Conservation (phyloP, 345 rosid genomes). For the Rhodamnia argentea region DNA sequence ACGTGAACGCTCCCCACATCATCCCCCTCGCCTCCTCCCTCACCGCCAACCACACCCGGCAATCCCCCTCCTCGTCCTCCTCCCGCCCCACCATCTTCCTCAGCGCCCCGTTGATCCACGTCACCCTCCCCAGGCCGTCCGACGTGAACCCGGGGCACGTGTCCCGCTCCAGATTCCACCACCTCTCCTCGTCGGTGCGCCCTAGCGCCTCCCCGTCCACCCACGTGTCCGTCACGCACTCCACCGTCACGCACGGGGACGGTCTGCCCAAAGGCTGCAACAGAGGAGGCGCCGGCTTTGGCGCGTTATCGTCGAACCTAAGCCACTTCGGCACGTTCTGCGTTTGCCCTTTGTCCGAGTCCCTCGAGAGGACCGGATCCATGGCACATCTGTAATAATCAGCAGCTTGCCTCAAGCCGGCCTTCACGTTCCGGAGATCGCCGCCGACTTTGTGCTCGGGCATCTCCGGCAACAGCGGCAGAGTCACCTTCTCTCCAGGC, state of each 20-base stretch:
- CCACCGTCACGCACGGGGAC: slow-evolving; percentile 56
- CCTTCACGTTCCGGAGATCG: not conserved
- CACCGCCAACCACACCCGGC: slow-evolving; percentile 56
- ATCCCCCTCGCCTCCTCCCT: slow-evolving; percentile 26
- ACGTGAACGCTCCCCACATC: slow-evolving; percentile 46
- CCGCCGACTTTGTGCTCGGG: slow-evolving; percentile 24
- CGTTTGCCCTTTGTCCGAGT: not conserved
- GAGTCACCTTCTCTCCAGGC: slow-evolving; percentile 21
- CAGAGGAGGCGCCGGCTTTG: not conserved
- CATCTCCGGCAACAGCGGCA: slow-evolving; percentile 58
- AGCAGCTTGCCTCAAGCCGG: not conserved
- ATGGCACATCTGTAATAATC: not conserved
- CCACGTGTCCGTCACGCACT: slow-evolving; percentile 68
- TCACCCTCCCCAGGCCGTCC: slow-evolving; percentile 51
- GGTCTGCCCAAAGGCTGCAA: not conserved
- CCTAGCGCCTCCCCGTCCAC: slow-evolving; percentile 40
- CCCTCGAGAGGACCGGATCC: not conserved
- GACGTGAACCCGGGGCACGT: slow-evolving; percentile 80
- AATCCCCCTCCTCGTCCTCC: slow-evolving; percentile 7
- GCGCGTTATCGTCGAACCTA: slow-evolving; percentile 19
- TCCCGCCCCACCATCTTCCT: slow-evolving; percentile 40
- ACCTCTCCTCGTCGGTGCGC: slow-evolving; percentile 45
- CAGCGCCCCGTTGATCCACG: slow-evolving; percentile 69
- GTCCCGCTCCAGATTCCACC: slow-evolving; percentile 42
- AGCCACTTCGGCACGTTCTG: slow-evolving; percentile 33